Percentiles rank a stretch among this genome's conserved stretches.
Conservation (phyloP, 2,329 filamentous ascomycete genomes). For the Xylaria arbuscula region DNA sequence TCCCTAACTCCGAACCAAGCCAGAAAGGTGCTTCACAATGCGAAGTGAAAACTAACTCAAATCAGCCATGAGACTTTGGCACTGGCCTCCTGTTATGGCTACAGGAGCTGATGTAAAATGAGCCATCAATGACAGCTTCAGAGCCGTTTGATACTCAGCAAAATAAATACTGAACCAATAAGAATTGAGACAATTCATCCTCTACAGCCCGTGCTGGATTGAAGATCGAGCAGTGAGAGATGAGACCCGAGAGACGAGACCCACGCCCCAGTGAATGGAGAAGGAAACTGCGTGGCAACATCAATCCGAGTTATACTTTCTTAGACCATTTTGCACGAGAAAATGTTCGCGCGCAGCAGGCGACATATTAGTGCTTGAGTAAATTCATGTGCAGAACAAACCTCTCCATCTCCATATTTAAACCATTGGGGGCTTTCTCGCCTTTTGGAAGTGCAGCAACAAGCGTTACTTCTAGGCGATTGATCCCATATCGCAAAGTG, state of each 20-base stretch:
- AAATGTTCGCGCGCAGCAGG: not conserved
- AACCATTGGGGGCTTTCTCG: constrained; percentile 65
- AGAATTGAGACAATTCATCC: not conserved
- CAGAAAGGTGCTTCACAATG: constrained; percentile 19
- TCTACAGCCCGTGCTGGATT: not conserved
- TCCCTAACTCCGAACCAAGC: constrained; percentile 28
- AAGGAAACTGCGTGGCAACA: constrained; percentile 1
- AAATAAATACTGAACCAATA: not conserved
- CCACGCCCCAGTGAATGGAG: not conserved
- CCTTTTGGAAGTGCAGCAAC: constrained; percentile 75
- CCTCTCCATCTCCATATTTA: constrained; percentile 80
- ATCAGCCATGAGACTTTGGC: not conserved
- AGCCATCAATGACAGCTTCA: not conserved
- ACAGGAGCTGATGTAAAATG: not conserved
- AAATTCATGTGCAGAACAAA: constrained; percentile 81
- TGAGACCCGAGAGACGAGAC: not conserved
- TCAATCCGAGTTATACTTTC: not conserved
- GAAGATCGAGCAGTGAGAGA: not conserved
- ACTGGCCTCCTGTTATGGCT: not conserved
- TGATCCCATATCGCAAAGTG: constrained; percentile 76
- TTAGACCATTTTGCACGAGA: not conserved
- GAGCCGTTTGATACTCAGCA: not conserved
- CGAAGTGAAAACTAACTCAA: constrained; percentile 20
- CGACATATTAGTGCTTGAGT: constrained; percentile 43
- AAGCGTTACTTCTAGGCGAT: constrained; percentile 81